Evolutionary conservation across 306 rosid species (phyloP).

Genomic region (Biancaea sappan): DNA sequence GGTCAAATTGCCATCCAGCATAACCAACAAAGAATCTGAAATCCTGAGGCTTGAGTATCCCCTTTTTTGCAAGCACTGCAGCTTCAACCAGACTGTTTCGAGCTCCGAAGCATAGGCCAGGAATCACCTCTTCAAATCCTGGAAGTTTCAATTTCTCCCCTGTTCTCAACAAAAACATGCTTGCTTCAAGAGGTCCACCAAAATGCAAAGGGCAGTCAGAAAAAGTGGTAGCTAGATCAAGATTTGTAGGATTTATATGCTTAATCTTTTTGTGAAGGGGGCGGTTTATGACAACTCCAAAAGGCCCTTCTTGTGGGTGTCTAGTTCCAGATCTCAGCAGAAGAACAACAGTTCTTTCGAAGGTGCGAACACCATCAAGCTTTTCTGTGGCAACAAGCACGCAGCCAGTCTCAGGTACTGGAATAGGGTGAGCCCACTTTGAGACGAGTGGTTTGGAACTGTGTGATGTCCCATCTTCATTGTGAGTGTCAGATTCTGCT

Average conservation of each 20-base stretch:
- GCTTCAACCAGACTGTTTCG: slow-evolving; percentile 90
- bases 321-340: slow-evolving; percentile 93
- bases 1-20: slow-evolving; percentile 99
- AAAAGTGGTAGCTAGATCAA: slow-evolving; percentile 82
- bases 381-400: slow-evolving; percentile 96
- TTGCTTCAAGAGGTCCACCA: slow-evolving; percentile 97
- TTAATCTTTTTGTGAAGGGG: slow-evolving; percentile 87
- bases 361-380: slow-evolving; percentile 87
- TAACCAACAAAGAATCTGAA: slow-evolving; percentile 93
- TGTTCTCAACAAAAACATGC: slow-evolving; percentile 81
- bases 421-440: slow-evolving; percentile 99
- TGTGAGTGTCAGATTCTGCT: slow-evolving; percentile 53
- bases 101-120: slow-evolving; percentile 90
- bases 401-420: slow-evolving; percentile 90
- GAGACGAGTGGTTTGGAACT: slow-evolving; percentile 58
- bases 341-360: slow-evolving; percentile 89
- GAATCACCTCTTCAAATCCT: slow-evolving; percentile 87
- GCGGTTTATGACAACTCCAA: slow-evolving; percentile 88
- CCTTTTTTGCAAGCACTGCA: slow-evolving; percentile 82
- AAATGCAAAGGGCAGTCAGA: slow-evolving; percentile 87
- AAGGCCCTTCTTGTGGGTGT: slow-evolving; percentile 94
- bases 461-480: slow-evolving; percentile 46
- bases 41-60: slow-evolving; percentile 79
- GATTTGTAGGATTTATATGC: slow-evolving; percentile 85
- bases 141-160: slow-evolving; percentile 65